Percentiles rank a stretch among this genome's conserved stretches.
phyloP scores from a whole-genome alignment of 164 flowering plant species.

The Umbellularia californica region DNA sequence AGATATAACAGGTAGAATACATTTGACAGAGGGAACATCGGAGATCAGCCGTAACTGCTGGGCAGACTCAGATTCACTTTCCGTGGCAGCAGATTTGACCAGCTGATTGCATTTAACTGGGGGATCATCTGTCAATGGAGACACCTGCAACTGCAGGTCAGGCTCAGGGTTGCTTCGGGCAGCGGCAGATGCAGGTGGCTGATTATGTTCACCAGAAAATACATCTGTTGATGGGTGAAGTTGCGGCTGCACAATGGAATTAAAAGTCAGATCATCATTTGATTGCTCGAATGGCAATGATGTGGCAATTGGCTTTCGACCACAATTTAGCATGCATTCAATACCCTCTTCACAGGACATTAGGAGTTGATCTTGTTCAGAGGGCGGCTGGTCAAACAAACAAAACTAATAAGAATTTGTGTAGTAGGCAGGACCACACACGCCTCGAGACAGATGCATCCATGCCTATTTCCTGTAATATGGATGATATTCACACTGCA shows the following conservation, averaged over 20 bases:
- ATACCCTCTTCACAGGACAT: constrained; percentile 11
- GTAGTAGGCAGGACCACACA: no score
- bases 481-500: no score
- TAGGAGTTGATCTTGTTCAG: constrained; percentile 11
- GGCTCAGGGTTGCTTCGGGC: not conserved
- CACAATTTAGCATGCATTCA: constrained; percentile 5
- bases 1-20: constrained; percentile 14
- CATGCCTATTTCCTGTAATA: no score
- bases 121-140: not conserved
- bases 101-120: not conserved
- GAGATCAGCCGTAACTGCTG: not conserved
- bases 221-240: not conserved
- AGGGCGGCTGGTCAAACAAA: constrained; percentile 13
- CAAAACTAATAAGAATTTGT: no score
- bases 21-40: constrained; percentile 16
- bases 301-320: not conserved
- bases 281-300: not conserved
- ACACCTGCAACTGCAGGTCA: constrained; percentile 9
- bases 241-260: constrained; percentile 10
- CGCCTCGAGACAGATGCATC: no score
- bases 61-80: not conserved
- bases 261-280: not conserved
- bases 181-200: not conserved
- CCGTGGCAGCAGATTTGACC: not conserved
- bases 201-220: not conserved